Conservation (phyloP, 129 eudicot species). For the Flaveria trinervia region DNA sequence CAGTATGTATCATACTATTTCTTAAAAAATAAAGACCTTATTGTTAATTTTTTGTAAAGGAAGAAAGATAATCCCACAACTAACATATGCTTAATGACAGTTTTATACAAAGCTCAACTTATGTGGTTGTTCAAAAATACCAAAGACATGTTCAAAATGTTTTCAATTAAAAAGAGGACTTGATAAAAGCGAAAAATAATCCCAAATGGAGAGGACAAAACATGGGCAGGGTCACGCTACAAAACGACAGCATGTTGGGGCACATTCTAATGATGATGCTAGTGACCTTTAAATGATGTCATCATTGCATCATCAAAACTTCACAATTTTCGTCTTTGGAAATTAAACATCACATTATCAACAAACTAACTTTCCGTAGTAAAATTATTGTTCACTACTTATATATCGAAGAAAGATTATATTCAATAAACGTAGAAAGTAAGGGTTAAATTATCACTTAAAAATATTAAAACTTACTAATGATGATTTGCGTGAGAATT, state of each 20-base stretch:
- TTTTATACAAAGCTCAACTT: not conserved
- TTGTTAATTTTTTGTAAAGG: too few species aligned
- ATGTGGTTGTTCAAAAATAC: not conserved
- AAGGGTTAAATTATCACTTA: too few species aligned
- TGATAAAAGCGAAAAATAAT: slow-evolving; percentile 12
- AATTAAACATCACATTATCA: not conserved
- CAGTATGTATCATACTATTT: too few species aligned
- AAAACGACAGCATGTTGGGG: slow-evolving; percentile 33
- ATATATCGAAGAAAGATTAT: too few species aligned
- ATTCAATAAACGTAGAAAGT: too few species aligned
- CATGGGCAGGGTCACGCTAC: slow-evolving; percentile 40
- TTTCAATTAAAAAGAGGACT: not conserved
- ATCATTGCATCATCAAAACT: slow-evolving; percentile 29
- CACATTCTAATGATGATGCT: slow-evolving; percentile 33
- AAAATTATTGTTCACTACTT: too few species aligned
- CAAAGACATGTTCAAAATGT: not conserved
- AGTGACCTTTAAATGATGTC: slow-evolving; percentile 31
- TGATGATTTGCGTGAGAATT: too few species aligned
- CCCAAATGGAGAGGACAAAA: slow-evolving; percentile 36
- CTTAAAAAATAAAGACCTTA: not conserved
- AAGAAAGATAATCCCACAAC: too few species aligned
- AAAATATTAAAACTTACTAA: too few species aligned
- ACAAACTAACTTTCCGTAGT: not conserved
- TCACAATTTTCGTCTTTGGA: not conserved
- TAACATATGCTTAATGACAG: not conserved